Conservation (phyloP, 345 rosid species). For the Arabidopsis arenosa region DNA sequence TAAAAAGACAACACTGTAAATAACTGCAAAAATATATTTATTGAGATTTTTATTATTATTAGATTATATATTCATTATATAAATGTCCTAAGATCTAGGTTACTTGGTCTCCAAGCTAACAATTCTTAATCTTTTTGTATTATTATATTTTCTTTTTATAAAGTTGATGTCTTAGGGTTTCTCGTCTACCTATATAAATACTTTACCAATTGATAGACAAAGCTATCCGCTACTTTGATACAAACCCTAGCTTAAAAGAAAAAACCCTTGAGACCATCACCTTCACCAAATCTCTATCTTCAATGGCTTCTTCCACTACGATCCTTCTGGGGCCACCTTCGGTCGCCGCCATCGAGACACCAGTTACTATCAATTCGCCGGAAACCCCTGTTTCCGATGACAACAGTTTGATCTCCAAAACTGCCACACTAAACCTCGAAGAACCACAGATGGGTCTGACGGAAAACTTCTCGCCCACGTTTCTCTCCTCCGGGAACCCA, state of each 20-base stretch:
- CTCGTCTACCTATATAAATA: not conserved
- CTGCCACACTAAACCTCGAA: conserved; percentile 23
- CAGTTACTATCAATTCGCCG: not conserved
- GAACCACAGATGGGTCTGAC: conserved; percentile 51
- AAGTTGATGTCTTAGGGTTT: not conserved
- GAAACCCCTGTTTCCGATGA: conserved; percentile 22
- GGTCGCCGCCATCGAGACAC: not conserved
- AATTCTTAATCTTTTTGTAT: too few relatives aligned
- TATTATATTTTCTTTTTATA: too few relatives aligned
- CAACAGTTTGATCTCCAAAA: conserved; percentile 8
- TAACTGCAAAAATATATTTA: too few relatives aligned
- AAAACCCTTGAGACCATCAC: not conserved
- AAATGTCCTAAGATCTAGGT: too few relatives aligned
- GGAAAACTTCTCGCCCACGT: conserved; percentile 55
- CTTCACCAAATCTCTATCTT: not conserved
- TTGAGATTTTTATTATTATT: too few relatives aligned
- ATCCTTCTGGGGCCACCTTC: conserved; percentile 47
- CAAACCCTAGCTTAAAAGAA: too few relatives aligned
- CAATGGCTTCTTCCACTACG: conserved; percentile 42
- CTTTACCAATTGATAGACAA: not conserved
- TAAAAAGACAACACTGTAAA: too few relatives aligned
- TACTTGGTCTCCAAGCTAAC: too few relatives aligned
- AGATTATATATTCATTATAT: too few relatives aligned
- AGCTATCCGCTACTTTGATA: not conserved
- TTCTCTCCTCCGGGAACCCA: conserved; percentile 54